Conservation (phyloP, 192 early-diverging fungal species). For the Lunasporangiospora selenospora region DNA sequence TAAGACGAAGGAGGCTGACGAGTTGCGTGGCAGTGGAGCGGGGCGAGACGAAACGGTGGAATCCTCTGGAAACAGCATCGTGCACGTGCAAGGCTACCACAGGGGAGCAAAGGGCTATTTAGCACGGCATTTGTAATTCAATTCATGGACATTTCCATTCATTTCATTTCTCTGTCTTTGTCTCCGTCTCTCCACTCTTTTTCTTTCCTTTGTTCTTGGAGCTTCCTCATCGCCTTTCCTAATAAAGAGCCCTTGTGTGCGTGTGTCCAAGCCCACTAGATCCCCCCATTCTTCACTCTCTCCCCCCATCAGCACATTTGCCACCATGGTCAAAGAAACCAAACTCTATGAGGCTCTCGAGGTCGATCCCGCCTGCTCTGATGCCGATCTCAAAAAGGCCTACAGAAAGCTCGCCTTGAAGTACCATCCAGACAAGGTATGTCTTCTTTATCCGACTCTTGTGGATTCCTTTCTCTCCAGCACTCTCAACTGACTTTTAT, state of each 20-base stretch:
- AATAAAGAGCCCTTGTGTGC: no score
- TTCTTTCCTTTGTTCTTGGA: not conserved
- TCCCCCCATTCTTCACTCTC: no score
- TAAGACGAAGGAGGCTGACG: no score
- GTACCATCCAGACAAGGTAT: slow-evolving; percentile 85
- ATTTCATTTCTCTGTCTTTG: not conserved
- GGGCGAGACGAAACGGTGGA: no score
- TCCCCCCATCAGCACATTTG: no score
- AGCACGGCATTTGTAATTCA: no score
- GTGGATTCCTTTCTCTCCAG: not conserved
- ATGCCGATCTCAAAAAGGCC: slow-evolving; percentile 93
- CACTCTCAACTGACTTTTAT: not conserved
- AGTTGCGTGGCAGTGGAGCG: no score
- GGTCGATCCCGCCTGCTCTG: slow-evolving; percentile 73
- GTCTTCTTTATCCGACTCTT: not conserved
- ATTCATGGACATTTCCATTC: no score
- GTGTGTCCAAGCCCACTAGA: no score
- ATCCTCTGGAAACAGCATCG: no score
- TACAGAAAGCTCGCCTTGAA: slow-evolving; percentile 95
- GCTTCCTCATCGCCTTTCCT: not conserved
- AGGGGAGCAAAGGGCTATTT: no score
- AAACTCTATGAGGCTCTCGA: slow-evolving; percentile 93
- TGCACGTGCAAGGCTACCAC: no score
- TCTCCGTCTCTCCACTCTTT: slow-evolving; percentile 2
- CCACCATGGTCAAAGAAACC: slow-evolving; percentile 70